Base-by-base conservation (phyloP, 331 rosid genomes). In the Arachis monticola region DNA sequence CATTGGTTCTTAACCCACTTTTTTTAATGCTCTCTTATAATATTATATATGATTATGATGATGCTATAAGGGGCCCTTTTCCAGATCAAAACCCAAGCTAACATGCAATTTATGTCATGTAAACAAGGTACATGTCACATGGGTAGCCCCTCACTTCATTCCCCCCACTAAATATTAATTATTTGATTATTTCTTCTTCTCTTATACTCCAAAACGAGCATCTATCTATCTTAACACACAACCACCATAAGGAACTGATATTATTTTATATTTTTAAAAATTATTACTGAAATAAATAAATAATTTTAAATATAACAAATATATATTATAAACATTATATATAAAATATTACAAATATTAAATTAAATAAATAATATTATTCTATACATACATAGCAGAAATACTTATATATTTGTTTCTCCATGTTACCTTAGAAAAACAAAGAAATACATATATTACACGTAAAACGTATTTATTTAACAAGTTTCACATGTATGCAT, bases 61-160 rank as follows among this genome's bases (percentile, higher is more conserved):
- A 78, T 42, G 82, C 62, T 72, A 72, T 44, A 60, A 69, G 52
- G 78, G 90, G 80, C 74, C 80, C 90, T 51, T 60, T 70, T 83
- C 83, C 90, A 75, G 79, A 72, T 84, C 41, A 69, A 82, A 82
- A 78, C 80, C 82, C 67, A 69, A 81, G 74, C 86, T 79, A 85
- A 79, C 74, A 62, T 82, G 88, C 80, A 77, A 77, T 61, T 61
- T 73, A 45, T 87, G 86, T 81, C 82, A 75, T 62, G 64, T 59
- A 85, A 82, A 77, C 83, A 80, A 70, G 86, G 76, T 80, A 85
- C 90, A 89, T 61, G 74, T 83, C 95, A 89, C 95, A 75, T 87
- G 93, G 78, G 82, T 72, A 56, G 84, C 70, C 79, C 81, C 87
- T 73, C 81, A 64, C 27, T 51, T 67, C 76, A 38, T 38, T 5